phyloP scores from a whole-genome alignment of 78 protist species.

The Monocercomonoides exilis region DNA sequence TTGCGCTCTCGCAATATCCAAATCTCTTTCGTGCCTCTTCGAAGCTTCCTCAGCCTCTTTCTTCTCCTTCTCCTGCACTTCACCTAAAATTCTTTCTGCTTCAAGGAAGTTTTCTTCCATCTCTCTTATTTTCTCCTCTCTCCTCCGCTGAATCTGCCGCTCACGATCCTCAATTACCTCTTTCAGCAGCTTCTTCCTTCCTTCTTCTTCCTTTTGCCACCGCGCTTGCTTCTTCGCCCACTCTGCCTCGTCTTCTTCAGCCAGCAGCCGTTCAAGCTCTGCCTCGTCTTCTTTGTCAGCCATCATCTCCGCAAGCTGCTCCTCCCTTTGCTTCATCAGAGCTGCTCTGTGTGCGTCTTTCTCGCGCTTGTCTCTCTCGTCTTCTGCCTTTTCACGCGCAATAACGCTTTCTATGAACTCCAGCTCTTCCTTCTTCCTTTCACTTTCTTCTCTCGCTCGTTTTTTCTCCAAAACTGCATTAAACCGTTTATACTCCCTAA shows the following conservation, averaged over 20 bases:
- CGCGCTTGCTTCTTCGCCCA: neutral
- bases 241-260: neutral
- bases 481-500: neutral
- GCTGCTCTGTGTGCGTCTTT: neutral
- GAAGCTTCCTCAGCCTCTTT: neutral
- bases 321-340: neutral
- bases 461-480: neutral
- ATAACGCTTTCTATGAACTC: neutral
- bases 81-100: neutral
- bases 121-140: neutral
- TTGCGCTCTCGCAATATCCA: neutral
- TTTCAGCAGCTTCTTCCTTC: neutral
- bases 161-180: neutral
- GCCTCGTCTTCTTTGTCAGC: neutral
- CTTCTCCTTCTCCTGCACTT: neutral
- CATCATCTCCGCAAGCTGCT: neutral
- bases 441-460: neutral
- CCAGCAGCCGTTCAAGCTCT: neutral
- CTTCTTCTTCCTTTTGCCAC: neutral
- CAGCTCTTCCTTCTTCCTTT: neutral
- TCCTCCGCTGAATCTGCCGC: neutral
- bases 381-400: neutral
- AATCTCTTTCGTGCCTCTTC: neutral
- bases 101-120: neutral
- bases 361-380: neutral